A percentile compares a stretch with the other conserved stretches of the same genome.
Evolutionary conservation across 306 rosid species (phyloP).

Genomic region (Castanospermum australe): DNA sequence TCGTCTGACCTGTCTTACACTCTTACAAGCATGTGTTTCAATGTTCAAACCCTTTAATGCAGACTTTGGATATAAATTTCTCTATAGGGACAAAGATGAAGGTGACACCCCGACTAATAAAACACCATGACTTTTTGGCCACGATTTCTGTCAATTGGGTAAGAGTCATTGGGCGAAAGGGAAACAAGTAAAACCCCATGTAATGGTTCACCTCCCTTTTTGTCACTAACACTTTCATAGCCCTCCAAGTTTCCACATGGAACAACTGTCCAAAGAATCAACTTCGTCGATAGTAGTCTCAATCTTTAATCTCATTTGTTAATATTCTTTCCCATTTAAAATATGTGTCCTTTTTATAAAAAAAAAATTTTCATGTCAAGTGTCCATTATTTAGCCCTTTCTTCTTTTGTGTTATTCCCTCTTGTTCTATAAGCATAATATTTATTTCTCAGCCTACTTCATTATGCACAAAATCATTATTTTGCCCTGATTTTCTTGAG

Average conservation of each 20-base stretch:
- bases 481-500: too few species aligned
- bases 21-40: neutral
- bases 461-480: too few species aligned
- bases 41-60: neutral
- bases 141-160: neutral
- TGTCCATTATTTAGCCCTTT: neutral
- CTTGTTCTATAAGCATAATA: neutral
- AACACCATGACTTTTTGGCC: neutral
- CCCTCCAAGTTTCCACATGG: neutral
- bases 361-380: too few species aligned
- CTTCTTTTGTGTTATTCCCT: neutral
- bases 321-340: too few species aligned
- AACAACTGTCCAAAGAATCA: neutral
- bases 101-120: neutral
- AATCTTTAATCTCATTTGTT: neutral
- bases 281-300: neutral
- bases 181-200: neutral
- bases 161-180: neutral
- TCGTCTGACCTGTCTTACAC: neutral
- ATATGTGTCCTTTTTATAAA: too few species aligned
- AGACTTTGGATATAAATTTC: neutral
- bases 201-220: neutral
- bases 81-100: neutral
- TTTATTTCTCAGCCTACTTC: neutral
- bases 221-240: neutral